Evolutionary conservation across 805 yeast species (phyloP), one percentile per base, ranked within the genome.

Genomic region (Schizosaccharomyces pombe): DNA sequence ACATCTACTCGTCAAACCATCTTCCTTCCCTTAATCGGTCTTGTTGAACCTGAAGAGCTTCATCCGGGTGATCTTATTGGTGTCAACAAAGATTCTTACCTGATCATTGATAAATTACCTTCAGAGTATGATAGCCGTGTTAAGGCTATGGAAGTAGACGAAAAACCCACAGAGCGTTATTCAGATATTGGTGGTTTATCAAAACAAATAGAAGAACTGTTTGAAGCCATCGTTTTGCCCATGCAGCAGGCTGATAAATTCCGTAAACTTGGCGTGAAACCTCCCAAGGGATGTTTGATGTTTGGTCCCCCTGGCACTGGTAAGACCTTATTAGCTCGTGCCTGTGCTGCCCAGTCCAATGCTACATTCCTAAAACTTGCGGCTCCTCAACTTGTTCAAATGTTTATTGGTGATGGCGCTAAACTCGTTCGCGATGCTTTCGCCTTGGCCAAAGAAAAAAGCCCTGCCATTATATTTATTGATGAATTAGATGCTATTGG

Each of bases 251-350:
- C 95, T 26, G 98, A 91, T 55, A 89, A 91, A 69, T 89, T 91
- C 72, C 84, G 84, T 65, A 79, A 78, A 57, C 73, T 91, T 69
- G 99, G 99, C 56, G 87, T 91, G 64, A 89, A 84, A 66, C 93
- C 98, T 14, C 98, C 98, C 57, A 91, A 91, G 67, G 98, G 98
- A 55, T 97, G 95, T 2, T 73, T 91, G 55, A 85, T 91, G 87
- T 91, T 91, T 66, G 99, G 99, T 37, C 97, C 99, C 6, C 99
- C 99, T 55, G 99, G 99, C 67, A 91, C 98, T 1, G 99, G 99
- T 67, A 91, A 91, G 69, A 91, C 98, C 1, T 72, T 91, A 57
- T 74, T 91, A 60, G 99, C 99, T 8, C 80, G 95, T 66, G 98
- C 98, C 1, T 94, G 96, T 71, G 99, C 99, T 26, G 95, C 96